Conservation (phyloP, 805 yeast genomes). For the Candida tallmaniae region DNA sequence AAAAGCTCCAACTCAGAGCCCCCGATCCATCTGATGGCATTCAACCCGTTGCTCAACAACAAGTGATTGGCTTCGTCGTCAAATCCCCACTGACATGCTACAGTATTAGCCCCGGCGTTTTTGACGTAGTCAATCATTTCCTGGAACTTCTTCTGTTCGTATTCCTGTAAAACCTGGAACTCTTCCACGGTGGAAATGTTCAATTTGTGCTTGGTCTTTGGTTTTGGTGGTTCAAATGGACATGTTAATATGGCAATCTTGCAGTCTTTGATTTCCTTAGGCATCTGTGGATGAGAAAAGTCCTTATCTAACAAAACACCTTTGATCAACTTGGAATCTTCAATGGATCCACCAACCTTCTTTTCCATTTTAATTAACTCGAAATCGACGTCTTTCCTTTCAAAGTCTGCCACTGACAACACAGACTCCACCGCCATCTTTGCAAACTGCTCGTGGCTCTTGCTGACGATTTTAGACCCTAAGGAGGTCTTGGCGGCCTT, state of each 20-base stretch:
- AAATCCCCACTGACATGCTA: conserved; percentile 99
- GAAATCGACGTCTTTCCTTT: conserved; percentile 93
- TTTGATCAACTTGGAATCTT: conserved; percentile 76
- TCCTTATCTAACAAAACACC: conserved; percentile 96
- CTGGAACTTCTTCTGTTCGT: conserved; percentile 85
- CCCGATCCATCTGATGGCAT: conserved; percentile 99
- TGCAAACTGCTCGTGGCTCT: conserved; percentile 90
- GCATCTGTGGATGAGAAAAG: conserved; percentile 98
- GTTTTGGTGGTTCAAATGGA: conserved; percentile 99
- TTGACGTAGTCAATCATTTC: conserved; percentile 88
- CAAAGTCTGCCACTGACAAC: conserved; percentile 83
- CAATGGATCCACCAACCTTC: conserved; percentile 90
- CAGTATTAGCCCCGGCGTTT: conserved; percentile 89
- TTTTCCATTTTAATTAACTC: conserved; percentile 95
- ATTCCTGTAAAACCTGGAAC: conserved; percentile 82
- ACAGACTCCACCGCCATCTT: conserved; percentile 97
- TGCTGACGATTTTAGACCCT: conserved; percentile 94
- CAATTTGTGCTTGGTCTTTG: conserved; percentile 95
- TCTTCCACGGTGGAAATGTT: conserved; percentile 94
- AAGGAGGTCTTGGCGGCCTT: conserved; percentile 93
- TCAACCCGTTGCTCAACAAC: conserved; percentile 78
- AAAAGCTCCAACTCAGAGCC: conserved; percentile 93
- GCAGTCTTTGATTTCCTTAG: conserved; percentile 69
- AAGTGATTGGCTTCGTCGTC: conserved; percentile 98
- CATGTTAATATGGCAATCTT: conserved; percentile 94